These are phyloP conservation scores for Berkeleyomyces rouxiae DNA, from an alignment of 2,329 filamentous ascomycete species.

Conservation along the genomic window DNA sequence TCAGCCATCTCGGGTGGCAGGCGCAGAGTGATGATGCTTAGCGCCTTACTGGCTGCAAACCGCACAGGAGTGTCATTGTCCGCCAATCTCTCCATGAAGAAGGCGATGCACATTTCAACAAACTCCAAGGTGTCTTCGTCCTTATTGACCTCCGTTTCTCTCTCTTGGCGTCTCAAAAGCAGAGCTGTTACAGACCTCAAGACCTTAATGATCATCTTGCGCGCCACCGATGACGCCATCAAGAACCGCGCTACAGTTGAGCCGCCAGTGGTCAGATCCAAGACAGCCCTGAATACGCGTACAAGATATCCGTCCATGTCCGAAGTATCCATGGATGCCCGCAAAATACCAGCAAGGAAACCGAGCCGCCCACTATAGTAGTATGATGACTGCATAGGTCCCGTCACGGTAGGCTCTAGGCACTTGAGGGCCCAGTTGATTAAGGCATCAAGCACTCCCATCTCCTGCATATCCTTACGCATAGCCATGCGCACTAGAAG, in stretches of 20 bases:
- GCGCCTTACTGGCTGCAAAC: constrained; percentile 78
- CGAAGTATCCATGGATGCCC: constrained; percentile 52
- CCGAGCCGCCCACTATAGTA: constrained; percentile 63
- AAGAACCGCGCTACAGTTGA: constrained; percentile 36
- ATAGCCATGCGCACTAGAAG: constrained; percentile 70
- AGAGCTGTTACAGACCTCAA: constrained; percentile 57
- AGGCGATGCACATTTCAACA: constrained; percentile 67
- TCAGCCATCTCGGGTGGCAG: constrained; percentile 64
- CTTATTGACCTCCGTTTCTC: constrained; percentile 27
- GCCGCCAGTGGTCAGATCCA: constrained; percentile 37
- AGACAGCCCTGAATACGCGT: constrained; percentile 47
- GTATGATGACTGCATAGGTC: constrained; percentile 40
- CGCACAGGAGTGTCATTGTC: constrained; percentile 87
- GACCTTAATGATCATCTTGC: constrained; percentile 76
- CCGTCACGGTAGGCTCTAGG: constrained; percentile 30
- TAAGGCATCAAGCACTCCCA: constrained; percentile 52
- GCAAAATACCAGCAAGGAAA: constrained; percentile 59
- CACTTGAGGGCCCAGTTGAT: constrained; percentile 53
- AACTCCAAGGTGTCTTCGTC: constrained; percentile 32
- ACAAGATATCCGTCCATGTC: constrained; percentile 54
- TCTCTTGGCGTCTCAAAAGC: constrained; percentile 25
- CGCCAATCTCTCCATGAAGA: constrained; percentile 58
- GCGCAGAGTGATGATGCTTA: constrained; percentile 72
- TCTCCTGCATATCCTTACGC: constrained; percentile 70
- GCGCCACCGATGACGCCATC: constrained; percentile 57